phyloP scores from a whole-genome alignment of 1,284 basidiomycete genomes.

The Cronartium ribicola region DNA sequence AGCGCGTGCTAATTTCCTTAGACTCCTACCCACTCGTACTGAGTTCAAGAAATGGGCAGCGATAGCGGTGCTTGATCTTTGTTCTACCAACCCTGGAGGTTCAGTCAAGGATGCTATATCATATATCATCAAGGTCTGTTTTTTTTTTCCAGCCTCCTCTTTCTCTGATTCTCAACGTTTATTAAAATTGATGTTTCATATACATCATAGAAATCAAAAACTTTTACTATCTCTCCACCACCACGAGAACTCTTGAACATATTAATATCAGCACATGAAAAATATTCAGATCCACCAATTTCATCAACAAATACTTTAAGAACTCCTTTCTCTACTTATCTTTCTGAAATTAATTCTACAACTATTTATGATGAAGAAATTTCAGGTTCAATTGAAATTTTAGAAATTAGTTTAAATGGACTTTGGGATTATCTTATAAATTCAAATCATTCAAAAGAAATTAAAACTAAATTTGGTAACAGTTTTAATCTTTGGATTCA shows the following conservation, averaged over 20 bases:
- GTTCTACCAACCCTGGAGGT: neutral
- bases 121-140: constrained; percentile 1
- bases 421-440: neutral
- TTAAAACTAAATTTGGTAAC: neutral
- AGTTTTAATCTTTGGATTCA: neutral
- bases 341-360: neutral
- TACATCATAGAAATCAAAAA: neutral
- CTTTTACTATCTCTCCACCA: neutral
- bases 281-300: neutral
- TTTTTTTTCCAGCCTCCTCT: neutral
- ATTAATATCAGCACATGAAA: neutral
- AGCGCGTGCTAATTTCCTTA: neutral
- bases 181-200: neutral
- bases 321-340: neutral
- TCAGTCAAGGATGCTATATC: neutral
- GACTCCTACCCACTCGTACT: neutral
- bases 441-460: neutral
- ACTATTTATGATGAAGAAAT: neutral
- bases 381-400: neutral
- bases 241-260: neutral
- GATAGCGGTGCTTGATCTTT: neutral
- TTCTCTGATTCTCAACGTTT: neutral
- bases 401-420: neutral
- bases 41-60: constrained; percentile 3
- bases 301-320: neutral